Evolutionary conservation across 768 basidiomycete genomes (phyloP).

Genomic region (Naganishia randhawae): DNA sequence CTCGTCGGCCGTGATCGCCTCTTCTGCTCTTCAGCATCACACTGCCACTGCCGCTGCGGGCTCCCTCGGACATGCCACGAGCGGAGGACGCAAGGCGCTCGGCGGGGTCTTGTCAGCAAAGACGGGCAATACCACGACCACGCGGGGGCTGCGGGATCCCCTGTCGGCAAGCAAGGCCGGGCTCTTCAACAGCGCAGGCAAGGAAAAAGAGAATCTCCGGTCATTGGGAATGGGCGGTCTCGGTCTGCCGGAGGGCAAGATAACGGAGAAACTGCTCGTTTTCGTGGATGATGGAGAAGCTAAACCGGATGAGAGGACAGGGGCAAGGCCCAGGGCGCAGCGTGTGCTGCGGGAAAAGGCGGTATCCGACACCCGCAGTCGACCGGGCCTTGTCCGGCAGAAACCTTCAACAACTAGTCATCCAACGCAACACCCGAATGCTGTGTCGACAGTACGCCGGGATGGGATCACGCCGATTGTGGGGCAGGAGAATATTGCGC

Average conservation of each 20-base stretch:
- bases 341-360: slow-evolving; percentile 2
- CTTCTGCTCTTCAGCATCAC: neutral
- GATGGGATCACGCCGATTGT: neutral
- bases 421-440: neutral
- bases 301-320: neutral
- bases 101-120: neutral
- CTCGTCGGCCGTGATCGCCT: neutral
- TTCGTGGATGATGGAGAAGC: neutral
- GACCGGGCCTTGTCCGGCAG: neutral
- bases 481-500: slow-evolving; percentile 21
- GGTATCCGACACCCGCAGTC: neutral
- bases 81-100: neutral
- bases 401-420: neutral
- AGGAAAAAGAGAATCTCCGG: slow-evolving; percentile 13
- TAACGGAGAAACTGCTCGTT: neutral
- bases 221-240: slow-evolving; percentile 8
- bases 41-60: neutral
- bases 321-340: neutral
- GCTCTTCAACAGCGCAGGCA: neutral
- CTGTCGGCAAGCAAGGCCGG: neutral
- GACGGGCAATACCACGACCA: neutral
- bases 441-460: neutral
- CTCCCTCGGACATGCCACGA: too few species aligned
- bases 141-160: neutral
- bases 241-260: neutral